phyloP scores from a whole-genome alignment of 2,329 filamentous ascomycete genomes.

The Calonectria hawksworthii region DNA sequence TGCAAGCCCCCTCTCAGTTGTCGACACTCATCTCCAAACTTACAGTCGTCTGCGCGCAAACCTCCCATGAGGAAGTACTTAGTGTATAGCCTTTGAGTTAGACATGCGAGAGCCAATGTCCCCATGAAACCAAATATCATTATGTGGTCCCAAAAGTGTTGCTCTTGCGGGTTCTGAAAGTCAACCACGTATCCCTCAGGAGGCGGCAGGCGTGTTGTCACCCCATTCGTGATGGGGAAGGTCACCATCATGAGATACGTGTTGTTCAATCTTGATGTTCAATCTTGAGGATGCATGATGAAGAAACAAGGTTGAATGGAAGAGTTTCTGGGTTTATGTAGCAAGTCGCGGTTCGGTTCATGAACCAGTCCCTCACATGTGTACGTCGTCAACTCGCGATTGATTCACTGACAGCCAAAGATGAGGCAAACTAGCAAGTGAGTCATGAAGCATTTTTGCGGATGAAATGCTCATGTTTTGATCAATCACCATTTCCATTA shows the following conservation, averaged over 20 bases:
- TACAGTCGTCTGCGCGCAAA: constrained; percentile 43
- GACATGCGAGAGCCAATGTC: constrained; percentile 40
- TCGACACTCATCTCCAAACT: neutral
- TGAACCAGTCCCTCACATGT: neutral
- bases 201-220: constrained; percentile 41
- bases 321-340: neutral
- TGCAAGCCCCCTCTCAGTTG: neutral
- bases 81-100: constrained; percentile 50
- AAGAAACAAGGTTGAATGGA: neutral
- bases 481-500: neutral
- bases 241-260: constrained; percentile 8
- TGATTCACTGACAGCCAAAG: neutral
- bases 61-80: constrained; percentile 46
- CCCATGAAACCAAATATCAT: constrained; percentile 45
- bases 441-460: neutral
- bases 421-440: neutral
- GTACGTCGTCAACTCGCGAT: neutral
- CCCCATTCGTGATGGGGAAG: constrained; percentile 43
- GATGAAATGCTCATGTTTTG: neutral
- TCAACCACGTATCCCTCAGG: constrained; percentile 44
- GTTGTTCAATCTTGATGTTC: neutral
- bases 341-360: neutral
- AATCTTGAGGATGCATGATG: neutral
- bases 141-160: constrained; percentile 25
- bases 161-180: constrained; percentile 27